These are phyloP conservation scores for Coniosporium apollinis DNA, from an alignment of 495 filamentous ascomycete species.

Conservation along the genomic window DNA sequence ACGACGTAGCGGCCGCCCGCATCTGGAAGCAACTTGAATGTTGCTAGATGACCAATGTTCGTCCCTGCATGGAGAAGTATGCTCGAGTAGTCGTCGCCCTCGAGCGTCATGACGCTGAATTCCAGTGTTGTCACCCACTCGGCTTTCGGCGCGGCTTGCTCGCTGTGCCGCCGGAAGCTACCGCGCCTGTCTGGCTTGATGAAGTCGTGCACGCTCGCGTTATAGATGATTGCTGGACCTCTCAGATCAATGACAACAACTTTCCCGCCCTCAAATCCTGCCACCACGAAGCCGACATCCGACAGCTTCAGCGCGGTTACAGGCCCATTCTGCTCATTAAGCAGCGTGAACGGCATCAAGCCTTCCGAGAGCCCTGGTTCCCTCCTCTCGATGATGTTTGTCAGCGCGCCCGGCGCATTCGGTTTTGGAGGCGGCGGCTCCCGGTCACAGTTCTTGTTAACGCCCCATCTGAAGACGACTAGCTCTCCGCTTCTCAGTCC, in stretches of 20 bases:
- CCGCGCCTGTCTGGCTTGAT: constrained; percentile 50
- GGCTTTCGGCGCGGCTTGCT: constrained; percentile 26
- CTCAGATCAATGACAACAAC: constrained; percentile 71
- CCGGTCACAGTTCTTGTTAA: constrained; percentile 43
- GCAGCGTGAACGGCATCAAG: constrained; percentile 58
- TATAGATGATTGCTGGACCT: constrained; percentile 77
- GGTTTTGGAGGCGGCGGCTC: constrained; percentile 36
- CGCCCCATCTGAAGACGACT: constrained; percentile 73
- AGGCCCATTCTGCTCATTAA: constrained; percentile 65
- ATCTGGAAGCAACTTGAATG: constrained; percentile 75
- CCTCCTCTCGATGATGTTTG: constrained; percentile 51
- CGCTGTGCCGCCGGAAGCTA: constrained; percentile 42
- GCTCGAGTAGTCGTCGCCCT: constrained; percentile 84
- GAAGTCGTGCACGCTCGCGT: constrained; percentile 47
- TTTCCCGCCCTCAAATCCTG: constrained; percentile 64
- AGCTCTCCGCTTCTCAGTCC: constrained; percentile 71
- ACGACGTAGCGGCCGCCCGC: constrained; percentile 54
- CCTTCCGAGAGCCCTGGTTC: constrained; percentile 74
- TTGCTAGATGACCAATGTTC: constrained; percentile 61
- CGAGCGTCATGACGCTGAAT: constrained; percentile 85
- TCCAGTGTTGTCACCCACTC: constrained; percentile 70
- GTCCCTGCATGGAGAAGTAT: constrained; percentile 88
- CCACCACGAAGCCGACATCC: constrained; percentile 79
- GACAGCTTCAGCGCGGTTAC: constrained; percentile 67
- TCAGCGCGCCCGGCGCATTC: constrained; percentile 39